These are phyloP conservation scores for Tirmania nivea DNA, from an alignment of 495 filamentous ascomycete genomes.

Conservation along the genomic window DNA sequence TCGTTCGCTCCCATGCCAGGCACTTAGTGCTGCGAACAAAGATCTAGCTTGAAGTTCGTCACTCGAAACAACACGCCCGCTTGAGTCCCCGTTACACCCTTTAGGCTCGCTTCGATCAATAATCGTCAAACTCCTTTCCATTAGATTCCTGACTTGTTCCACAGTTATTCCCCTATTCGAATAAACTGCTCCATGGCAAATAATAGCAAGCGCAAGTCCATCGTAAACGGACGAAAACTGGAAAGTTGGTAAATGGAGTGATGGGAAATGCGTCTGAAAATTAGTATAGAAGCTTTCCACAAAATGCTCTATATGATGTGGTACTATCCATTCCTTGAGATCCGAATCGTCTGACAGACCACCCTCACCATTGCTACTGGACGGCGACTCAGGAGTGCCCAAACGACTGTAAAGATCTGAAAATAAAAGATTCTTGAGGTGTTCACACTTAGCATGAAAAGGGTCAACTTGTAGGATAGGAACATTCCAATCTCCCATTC, in stretches of 20 bases:
- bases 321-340: slow-evolving; percentile 28
- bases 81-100: neutral
- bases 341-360: slow-evolving; percentile 18
- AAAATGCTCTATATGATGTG: slow-evolving; percentile 39
- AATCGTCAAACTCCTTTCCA: slow-evolving; percentile 22
- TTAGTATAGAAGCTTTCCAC: slow-evolving; percentile 34
- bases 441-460: slow-evolving; percentile 29
- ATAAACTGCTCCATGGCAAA: slow-evolving; percentile 46
- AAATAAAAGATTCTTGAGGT: slow-evolving; percentile 33
- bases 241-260: slow-evolving; percentile 47
- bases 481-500: neutral
- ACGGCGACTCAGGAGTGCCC: neutral
- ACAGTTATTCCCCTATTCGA: slow-evolving; percentile 30
- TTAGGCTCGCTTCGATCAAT: neutral
- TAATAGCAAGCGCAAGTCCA: slow-evolving; percentile 38
- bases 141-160: slow-evolving; percentile 34
- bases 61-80: neutral
- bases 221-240: slow-evolving; percentile 35
- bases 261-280: slow-evolving; percentile 46
- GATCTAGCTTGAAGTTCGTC: slow-evolving; percentile 8
- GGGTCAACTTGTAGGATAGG: slow-evolving; percentile 23
- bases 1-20: slow-evolving; percentile 38
- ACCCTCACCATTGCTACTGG: neutral
- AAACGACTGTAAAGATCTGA: slow-evolving; percentile 23
- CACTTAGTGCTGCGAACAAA: slow-evolving; percentile 33